Conservation (phyloP, 371 early-diverging fungal genomes). For the Mucor indicus region DNA sequence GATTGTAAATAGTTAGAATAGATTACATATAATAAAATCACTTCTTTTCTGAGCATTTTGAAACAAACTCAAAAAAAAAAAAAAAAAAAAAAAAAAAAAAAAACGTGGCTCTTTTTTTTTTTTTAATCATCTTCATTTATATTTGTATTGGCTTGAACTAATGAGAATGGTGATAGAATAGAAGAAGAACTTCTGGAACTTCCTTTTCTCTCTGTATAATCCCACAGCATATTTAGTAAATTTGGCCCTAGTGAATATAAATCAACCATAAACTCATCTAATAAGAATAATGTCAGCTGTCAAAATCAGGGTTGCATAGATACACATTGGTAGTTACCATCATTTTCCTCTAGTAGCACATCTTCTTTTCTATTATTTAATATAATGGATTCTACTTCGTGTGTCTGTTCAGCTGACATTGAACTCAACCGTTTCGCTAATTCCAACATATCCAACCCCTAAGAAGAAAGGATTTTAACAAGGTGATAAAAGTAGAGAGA, state of each 20-base stretch:
- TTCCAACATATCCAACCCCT: conserved; percentile 41
- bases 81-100: too few relatives aligned
- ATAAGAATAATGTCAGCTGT: background rate
- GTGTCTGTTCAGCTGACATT: conserved; percentile 22
- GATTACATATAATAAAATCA: background rate
- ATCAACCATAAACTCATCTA: conserved; percentile 42
- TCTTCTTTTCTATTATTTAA: conserved; percentile 21
- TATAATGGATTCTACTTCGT: conserved; percentile 29
- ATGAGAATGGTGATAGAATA: conserved; percentile 17
- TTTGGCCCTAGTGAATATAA: conserved; percentile 44
- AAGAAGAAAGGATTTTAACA: background rate
- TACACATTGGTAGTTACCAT: conserved; percentile 16
- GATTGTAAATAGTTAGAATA: conserved; percentile 20
- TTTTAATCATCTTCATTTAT: conserved; percentile 10
- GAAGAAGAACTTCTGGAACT: background rate
- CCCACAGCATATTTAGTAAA: conserved; percentile 33
- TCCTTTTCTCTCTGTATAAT: conserved; percentile 23
- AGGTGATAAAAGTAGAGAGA: background rate
- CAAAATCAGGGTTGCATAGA: background rate
- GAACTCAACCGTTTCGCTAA: conserved; percentile 31
- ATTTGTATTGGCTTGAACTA: conserved; percentile 18
- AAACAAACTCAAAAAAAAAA: too few relatives aligned
- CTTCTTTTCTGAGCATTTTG: background rate
- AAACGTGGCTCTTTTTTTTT: background rate
- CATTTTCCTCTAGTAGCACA: conserved; percentile 22